Conservation (phyloP, 352 stramenopile species). For the Phytophthora crassamura region DNA sequence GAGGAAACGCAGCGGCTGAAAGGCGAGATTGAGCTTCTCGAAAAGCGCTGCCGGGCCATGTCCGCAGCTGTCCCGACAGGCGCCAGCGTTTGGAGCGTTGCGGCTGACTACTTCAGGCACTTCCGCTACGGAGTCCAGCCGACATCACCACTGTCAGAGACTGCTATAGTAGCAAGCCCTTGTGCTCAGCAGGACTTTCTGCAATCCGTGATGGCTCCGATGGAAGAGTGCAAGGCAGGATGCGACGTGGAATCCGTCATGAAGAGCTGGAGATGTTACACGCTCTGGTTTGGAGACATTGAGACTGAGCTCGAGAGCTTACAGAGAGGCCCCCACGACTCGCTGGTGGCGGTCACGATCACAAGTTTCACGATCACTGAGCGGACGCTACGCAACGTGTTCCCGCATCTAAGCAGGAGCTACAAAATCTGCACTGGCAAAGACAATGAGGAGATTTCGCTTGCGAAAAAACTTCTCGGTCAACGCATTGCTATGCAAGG, state of each 20-base stretch:
- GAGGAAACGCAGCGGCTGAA: not conserved
- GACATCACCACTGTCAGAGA: too few species aligned
- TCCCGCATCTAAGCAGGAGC: not conserved
- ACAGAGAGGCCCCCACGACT: not conserved
- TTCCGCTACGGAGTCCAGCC: conserved; percentile 10
- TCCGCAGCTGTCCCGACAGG: not conserved
- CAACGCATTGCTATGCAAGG: conserved; percentile 9
- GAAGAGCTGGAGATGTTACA: not conserved
- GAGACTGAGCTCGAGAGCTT: not conserved
- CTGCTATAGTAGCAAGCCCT: too few species aligned
- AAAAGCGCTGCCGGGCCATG: not conserved
- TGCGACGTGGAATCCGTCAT: not conserved
- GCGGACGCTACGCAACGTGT: not conserved
- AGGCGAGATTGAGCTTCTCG: conserved; percentile 3
- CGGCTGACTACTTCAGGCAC: conserved; percentile 4
- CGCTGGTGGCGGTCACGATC: not conserved
- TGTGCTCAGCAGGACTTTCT: conserved; percentile 2
- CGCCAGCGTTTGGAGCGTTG: conserved; percentile 10
- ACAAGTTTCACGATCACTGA: conserved; percentile 3
- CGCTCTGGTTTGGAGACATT: not conserved
- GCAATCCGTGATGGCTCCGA: not conserved
- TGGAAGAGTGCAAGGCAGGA: not conserved
- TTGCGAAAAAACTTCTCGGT: not conserved
- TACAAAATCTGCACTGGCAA: too few species aligned
- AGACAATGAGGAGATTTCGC: too few species aligned